phyloP scores from a whole-genome alignment of 2,329 filamentous ascomycete species.

The Fusarium devonianum region DNA sequence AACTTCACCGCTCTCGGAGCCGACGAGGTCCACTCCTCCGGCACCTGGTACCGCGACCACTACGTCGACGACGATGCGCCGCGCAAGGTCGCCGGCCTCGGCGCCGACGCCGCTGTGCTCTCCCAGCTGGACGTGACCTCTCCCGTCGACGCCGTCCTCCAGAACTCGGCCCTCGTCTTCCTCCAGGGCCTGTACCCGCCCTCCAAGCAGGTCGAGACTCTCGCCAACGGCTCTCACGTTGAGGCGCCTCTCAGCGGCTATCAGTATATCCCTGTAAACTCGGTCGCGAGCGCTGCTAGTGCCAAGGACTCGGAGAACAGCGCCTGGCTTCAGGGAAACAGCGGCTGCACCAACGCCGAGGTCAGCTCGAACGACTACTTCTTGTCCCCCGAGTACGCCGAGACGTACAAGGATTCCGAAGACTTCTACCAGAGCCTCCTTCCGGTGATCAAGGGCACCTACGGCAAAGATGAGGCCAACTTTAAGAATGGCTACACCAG shows the following conservation, averaged over 20 bases:
- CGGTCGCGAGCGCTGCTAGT: conserved; percentile 62
- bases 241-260: conserved; percentile 78
- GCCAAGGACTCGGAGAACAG: conserved; percentile 62
- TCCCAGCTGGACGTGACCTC: conserved; percentile 76
- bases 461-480: conserved; percentile 52
- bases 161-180: conserved; percentile 81
- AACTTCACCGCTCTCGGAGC: conserved; percentile 82
- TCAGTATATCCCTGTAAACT: conserved; percentile 80
- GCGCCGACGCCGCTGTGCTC: conserved; percentile 68
- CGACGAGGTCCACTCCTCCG: conserved; percentile 74
- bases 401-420: conserved; percentile 57
- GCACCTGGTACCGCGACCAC: conserved; percentile 75
- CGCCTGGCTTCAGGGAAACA: conserved; percentile 66
- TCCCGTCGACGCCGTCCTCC: conserved; percentile 78
- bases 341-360: conserved; percentile 62
- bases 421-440: conserved; percentile 65
- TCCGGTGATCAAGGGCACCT: conserved; percentile 63
- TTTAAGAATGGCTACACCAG: conserved; percentile 70
- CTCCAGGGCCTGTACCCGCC: conserved; percentile 89
- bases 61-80: conserved; percentile 72
- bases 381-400: conserved; percentile 54
- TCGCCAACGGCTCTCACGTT: conserved; percentile 74
- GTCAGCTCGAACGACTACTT: conserved; percentile 64
- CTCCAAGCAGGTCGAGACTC: conserved; percentile 64
- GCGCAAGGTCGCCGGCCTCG: conserved; percentile 71